These are phyloP conservation scores for Populus alba DNA, from an alignment of 345 rosid species.

Conservation along the genomic window DNA sequence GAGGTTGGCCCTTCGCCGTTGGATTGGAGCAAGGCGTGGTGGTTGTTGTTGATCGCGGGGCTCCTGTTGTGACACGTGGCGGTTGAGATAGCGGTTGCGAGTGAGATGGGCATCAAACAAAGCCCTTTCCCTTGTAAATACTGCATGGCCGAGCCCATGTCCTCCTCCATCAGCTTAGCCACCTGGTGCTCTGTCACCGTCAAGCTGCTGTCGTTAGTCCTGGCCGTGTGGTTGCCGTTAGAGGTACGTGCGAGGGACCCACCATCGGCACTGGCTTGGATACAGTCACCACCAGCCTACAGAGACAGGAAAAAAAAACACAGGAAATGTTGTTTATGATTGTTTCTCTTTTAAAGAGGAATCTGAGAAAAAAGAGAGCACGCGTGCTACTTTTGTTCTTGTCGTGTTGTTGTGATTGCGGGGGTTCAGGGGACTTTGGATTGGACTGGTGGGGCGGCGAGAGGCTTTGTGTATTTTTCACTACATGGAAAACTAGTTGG, in stretches of 20 bases:
- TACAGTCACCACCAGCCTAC: conserved; percentile 46
- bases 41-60: conserved; percentile 22
- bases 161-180: conserved; percentile 93
- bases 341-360: conserved; percentile 24
- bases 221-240: conserved; percentile 34
- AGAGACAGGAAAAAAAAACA: conserved; percentile 2
- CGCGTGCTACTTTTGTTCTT: conserved; percentile 71
- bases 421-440: background rate
- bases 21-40: conserved; percentile 28
- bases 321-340: background rate
- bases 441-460: background rate
- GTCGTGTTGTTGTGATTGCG: conserved; percentile 47
- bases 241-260: conserved; percentile 26
- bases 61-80: conserved; percentile 45
- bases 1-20: conserved; percentile 60
- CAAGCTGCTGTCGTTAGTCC: conserved; percentile 46
- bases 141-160: conserved; percentile 99
- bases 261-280: conserved; percentile 42
- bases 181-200: conserved; percentile 83
- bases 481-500: too few relatives aligned
- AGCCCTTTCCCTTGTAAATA: conserved; percentile 95
- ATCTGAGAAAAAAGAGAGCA: conserved; percentile 50
- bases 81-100: conserved; percentile 88
- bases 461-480: too few relatives aligned
- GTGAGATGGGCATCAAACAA: conserved; percentile 93